Conservation (phyloP, 768 basidiomycete genomes). For the Russula earlei region DNA sequence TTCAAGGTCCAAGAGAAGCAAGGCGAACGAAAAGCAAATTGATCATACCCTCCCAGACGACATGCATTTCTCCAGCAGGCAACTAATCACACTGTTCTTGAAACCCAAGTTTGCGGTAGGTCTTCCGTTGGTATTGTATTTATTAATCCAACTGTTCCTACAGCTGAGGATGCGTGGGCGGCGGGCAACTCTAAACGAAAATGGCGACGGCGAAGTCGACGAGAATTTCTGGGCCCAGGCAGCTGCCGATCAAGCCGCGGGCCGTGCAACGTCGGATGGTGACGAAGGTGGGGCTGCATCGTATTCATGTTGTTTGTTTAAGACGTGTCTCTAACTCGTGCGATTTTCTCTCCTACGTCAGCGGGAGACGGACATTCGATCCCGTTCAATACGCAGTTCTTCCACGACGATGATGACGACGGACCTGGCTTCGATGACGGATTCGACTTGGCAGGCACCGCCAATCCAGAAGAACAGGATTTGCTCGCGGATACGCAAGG, state of each 20-base stretch:
- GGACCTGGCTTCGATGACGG: constrained; percentile 54
- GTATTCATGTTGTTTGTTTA: too few species aligned
- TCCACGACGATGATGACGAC: constrained; percentile 86
- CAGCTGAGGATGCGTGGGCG: constrained; percentile 88
- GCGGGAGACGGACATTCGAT: constrained; percentile 44
- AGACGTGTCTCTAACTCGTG: background rate
- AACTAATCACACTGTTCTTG: constrained; percentile 85
- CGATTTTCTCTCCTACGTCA: constrained; percentile 1
- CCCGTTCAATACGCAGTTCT: constrained; percentile 95
- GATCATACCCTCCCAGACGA: constrained; percentile 86
- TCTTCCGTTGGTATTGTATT: constrained; percentile 7
- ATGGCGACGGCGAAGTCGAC: constrained; percentile 82
- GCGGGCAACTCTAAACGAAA: constrained; percentile 42
- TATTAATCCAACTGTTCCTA: background rate
- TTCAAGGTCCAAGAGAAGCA: constrained; percentile 39
- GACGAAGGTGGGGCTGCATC: constrained; percentile 44
- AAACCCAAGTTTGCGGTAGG: constrained; percentile 92
- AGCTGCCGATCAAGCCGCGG: constrained; percentile 72
- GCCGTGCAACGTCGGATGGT: constrained; percentile 39
- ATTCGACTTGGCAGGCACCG: constrained; percentile 38
- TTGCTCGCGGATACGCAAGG: constrained; percentile 73
- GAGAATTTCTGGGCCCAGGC: constrained; percentile 97
- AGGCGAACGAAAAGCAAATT: constrained; percentile 52
- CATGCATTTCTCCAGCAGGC: constrained; percentile 91
- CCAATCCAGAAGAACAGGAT: constrained; percentile 75